Evolutionary conservation across 164 flowering plant species (phyloP), one percentile per base, ranked within the genome.

Genomic region (Tinospora cordifolia): DNA sequence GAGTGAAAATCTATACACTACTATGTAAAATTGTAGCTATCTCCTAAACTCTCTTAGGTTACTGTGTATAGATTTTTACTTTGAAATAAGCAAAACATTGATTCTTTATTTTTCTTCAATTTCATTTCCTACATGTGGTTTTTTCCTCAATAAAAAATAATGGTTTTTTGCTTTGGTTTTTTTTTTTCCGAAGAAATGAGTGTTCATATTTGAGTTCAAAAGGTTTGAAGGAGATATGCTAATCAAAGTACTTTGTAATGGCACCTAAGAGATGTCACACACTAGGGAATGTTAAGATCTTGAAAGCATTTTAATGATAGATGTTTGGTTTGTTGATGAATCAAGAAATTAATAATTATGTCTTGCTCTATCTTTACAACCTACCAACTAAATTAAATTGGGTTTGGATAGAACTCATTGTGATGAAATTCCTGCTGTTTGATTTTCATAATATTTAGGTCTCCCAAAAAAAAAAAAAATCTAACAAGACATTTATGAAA

Each of bases 1-100:
- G 58, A 44, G 30, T 67, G 38, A 44, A 68, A n/a, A 49, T 68
- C 62, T 68, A 49, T 68, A 68, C 62, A 68, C 21, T n/a, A n/a
- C n/a, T n/a, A n/a, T n/a, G n/a, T n/a, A n/a, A n/a, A n/a, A n/a
- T n/a, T n/a, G n/a, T n/a, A n/a, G n/a, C n/a, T n/a, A n/a, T n/a
- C n/a, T n/a, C n/a, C n/a, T n/a, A n/a, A n/a, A n/a, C n/a, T 47
- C 70, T 12, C 40, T 13, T 25, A 34, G 6, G 59, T 49, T 51
- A 47, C 26, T 27, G 21, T 68, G 62, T 68, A 68, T 49, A 68
- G 62, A 68, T 49, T n/a, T 68, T 44, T 22, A 67, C 34, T 46
- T 39, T 67, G 21, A 67, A 67, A 46, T 22, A 67, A 47, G 19
- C 58, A 46, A 64, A 24, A 12, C 68, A 65, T 46, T 67, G 39